Evolutionary conservation across 2,329 filamentous ascomycete genomes (phyloP).

Genomic region (Alternaria novae-zelandiae): DNA sequence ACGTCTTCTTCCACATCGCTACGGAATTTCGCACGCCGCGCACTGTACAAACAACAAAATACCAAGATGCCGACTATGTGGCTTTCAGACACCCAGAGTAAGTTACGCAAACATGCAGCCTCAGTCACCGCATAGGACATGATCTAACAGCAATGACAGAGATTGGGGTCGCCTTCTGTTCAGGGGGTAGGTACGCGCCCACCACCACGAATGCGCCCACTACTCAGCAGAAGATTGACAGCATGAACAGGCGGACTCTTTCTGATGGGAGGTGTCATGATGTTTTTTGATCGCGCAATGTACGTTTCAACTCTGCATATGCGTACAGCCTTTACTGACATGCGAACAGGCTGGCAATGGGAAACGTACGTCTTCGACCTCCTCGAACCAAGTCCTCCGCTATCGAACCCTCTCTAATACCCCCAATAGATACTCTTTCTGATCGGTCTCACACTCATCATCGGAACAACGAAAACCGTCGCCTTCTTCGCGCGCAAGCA

Average conservation of each 20-base stretch:
- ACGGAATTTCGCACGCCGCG: conserved; percentile 9
- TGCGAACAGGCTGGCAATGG: conserved; percentile 83
- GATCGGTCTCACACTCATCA: conserved; percentile 93
- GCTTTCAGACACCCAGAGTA: conserved; percentile 95
- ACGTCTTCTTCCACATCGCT: background rate
- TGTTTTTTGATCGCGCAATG: conserved; percentile 98
- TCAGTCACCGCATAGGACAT: background rate
- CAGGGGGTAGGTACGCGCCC: conserved; percentile 75
- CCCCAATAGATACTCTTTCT: conserved; percentile 85
- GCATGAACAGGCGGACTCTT: conserved; percentile 80
- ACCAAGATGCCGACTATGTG: conserved; percentile 81
- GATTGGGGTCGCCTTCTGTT: conserved; percentile 96
- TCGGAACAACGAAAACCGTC: conserved; percentile 88
- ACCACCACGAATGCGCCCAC: conserved; percentile 20
- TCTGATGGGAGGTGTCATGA: conserved; percentile 88
- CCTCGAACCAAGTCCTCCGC: background rate
- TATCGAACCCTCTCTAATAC: conserved; percentile 7
- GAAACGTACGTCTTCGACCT: conserved; percentile 69
- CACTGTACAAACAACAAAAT: background rate
- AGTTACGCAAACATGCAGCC: conserved; percentile 46
- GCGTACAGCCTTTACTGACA: conserved; percentile 10
- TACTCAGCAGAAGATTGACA: conserved; percentile 7
- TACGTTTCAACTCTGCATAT: conserved; percentile 53
- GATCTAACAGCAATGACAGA: conserved; percentile 61
- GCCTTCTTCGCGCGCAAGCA: conserved; percentile 93